Evolutionary conservation across 2,329 filamentous ascomycete genomes (phyloP).

Genomic region (Neonectria neomacrospora): DNA sequence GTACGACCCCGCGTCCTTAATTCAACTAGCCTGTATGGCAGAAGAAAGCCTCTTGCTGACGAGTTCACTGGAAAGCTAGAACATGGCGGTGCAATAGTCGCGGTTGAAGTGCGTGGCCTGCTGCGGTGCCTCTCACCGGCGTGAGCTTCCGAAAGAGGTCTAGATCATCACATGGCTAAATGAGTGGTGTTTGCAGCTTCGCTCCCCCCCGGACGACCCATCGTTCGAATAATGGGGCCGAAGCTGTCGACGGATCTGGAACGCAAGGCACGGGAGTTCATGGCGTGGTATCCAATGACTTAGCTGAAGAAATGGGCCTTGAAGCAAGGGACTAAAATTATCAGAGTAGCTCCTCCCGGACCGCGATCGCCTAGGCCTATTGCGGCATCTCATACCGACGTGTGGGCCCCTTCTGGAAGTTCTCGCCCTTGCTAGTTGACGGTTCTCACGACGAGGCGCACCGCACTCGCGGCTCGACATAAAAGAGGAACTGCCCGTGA

Average conservation of each 20-base stretch:
- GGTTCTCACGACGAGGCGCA: background rate
- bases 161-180: background rate
- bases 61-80: background rate
- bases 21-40: background rate
- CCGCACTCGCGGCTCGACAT: background rate
- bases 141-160: background rate
- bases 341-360: background rate
- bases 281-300: slow-evolving; percentile 7
- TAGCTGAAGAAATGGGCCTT: background rate
- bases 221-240: background rate
- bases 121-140: background rate
- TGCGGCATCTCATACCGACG: background rate
- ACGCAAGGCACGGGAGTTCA: background rate
- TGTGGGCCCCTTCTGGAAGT: background rate
- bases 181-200: background rate
- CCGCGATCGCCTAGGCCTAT: background rate
- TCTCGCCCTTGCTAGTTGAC: background rate
- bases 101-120: background rate
- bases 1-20: background rate
- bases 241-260: background rate
- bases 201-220: background rate
- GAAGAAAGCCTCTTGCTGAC: background rate
- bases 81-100: background rate
- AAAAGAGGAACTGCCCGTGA: background rate
- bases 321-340: background rate